Evolutionary conservation across 345 rosid genomes (phyloP).

Genomic region (Clarkia xantiana): DNA sequence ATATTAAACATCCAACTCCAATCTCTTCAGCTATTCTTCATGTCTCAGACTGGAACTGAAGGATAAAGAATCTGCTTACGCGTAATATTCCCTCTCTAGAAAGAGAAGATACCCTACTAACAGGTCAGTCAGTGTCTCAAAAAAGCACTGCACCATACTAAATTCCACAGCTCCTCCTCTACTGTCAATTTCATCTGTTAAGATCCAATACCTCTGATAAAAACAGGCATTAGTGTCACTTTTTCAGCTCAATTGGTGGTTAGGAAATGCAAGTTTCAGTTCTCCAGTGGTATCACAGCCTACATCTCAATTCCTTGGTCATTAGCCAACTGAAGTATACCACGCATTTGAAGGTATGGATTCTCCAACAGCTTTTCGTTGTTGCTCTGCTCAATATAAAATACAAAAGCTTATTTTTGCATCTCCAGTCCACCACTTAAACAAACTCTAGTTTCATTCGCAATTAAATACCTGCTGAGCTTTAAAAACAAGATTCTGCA

Average conservation of each 20-base stretch:
- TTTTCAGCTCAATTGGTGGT: not conserved
- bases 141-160: too few species aligned
- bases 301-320: constrained; percentile 29
- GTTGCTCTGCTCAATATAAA: constrained; percentile 54
- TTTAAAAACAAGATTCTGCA: constrained; percentile 81
- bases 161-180: not conserved
- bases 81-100: too few species aligned
- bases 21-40: too few species aligned
- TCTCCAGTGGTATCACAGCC: constrained; percentile 4
- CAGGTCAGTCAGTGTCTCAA: too few species aligned
- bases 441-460: too few species aligned
- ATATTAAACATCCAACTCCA: too few species aligned
- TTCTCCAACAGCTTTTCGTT: constrained; percentile 92
- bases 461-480: constrained; percentile 99
- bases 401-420: not conserved
- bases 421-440: too few species aligned
- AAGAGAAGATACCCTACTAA: too few species aligned
- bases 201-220: too few species aligned
- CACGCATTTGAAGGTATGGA: constrained; percentile 95
- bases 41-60: too few species aligned
- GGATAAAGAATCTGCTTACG: too few species aligned
- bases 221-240: too few species aligned
- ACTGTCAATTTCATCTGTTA: constrained; percentile 2
- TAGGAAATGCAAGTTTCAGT: not conserved
- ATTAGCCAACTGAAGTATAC: constrained; percentile 81